Conservation (phyloP, 805 yeast species). For the Metschnikowia reukaufii region DNA sequence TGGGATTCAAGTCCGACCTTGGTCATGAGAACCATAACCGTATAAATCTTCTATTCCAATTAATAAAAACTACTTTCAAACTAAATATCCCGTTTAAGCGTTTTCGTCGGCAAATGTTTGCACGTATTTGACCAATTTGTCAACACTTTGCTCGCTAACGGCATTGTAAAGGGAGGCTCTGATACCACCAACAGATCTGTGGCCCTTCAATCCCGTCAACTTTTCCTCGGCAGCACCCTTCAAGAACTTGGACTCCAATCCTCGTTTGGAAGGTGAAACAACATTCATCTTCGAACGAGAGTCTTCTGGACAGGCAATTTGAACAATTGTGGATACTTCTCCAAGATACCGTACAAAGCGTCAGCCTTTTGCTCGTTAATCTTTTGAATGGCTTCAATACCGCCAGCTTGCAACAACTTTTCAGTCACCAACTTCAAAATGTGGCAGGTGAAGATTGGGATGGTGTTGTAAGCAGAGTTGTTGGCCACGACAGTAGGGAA, state of each 20-base stretch:
- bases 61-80: background rate
- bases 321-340: slow-evolving; percentile 62
- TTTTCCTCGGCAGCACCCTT: slow-evolving; percentile 58
- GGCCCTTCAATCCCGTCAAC: slow-evolving; percentile 87
- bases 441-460: slow-evolving; percentile 90
- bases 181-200: slow-evolving; percentile 96
- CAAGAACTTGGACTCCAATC: slow-evolving; percentile 67
- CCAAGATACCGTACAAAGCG: slow-evolving; percentile 64
- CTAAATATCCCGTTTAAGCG: background rate
- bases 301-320: slow-evolving; percentile 60
- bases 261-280: slow-evolving; percentile 69
- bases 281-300: slow-evolving; percentile 89
- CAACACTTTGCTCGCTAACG: slow-evolving; percentile 60
- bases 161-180: slow-evolving; percentile 94
- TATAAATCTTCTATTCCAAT: background rate
- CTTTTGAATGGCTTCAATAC: slow-evolving; percentile 59
- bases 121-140: slow-evolving; percentile 56
- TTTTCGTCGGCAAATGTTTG: slow-evolving; percentile 54
- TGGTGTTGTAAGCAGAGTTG: slow-evolving; percentile 93
- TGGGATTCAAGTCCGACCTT: no score
- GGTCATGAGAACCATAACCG: no score
- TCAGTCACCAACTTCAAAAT: slow-evolving; percentile 77
- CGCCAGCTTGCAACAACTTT: slow-evolving; percentile 65
- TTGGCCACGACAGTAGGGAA: slow-evolving; percentile 83
- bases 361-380: slow-evolving; percentile 62